phyloP scores from a whole-genome alignment of 2,329 filamentous ascomycete species.

The Fusarium anthophilum region DNA sequence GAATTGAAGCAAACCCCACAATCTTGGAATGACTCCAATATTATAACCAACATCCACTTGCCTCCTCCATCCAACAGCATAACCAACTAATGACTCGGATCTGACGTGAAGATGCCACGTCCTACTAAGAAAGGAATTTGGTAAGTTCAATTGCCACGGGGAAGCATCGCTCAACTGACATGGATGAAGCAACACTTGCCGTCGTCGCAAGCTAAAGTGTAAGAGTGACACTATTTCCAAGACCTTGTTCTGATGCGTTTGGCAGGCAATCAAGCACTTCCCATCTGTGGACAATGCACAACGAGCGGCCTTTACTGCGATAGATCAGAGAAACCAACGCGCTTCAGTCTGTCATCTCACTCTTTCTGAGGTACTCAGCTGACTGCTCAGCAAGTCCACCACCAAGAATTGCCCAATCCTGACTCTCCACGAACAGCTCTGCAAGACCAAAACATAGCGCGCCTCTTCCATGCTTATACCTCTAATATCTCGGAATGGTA shows the following conservation, averaged over 20 bases:
- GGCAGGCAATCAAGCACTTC: slow-evolving; percentile 46
- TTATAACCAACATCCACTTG: not conserved
- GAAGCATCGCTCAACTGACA: not conserved
- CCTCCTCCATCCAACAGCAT: not conserved
- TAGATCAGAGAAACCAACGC: slow-evolving; percentile 35
- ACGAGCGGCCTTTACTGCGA: slow-evolving; percentile 49
- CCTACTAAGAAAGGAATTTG: slow-evolving; percentile 36
- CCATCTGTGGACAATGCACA: slow-evolving; percentile 47
- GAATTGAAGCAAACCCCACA: not conserved
- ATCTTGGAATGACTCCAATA: not conserved
- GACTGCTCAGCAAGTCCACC: not conserved
- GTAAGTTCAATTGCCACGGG: not conserved
- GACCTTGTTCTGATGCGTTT: not conserved
- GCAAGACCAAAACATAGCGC: slow-evolving; percentile 44
- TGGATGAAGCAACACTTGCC: slow-evolving; percentile 48
- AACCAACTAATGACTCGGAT: no score
- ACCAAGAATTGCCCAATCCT: slow-evolving; percentile 12
- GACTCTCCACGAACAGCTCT: slow-evolving; percentile 44
- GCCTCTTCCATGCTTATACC: slow-evolving; percentile 53
- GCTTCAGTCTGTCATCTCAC: slow-evolving; percentile 2
- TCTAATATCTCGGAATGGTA: slow-evolving; percentile 55
- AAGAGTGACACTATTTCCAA: not conserved
- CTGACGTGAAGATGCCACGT: slow-evolving; percentile 24
- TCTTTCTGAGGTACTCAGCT: not conserved
- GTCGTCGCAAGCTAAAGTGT: slow-evolving; percentile 51